phyloP scores from a whole-genome alignment of 345 rosid genomes.

The Camelina hispida region DNA sequence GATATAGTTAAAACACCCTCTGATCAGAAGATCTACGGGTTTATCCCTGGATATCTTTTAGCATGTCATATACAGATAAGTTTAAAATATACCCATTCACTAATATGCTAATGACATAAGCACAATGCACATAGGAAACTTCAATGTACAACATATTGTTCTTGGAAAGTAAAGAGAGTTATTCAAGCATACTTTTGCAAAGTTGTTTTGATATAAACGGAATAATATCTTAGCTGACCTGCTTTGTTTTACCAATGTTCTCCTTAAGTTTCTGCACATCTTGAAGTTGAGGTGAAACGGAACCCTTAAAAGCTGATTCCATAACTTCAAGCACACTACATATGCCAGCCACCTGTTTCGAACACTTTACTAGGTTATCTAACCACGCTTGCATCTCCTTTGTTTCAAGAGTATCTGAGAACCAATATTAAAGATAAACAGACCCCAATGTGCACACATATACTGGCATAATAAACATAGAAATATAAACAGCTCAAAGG shows the following conservation, averaged over 20 bases:
- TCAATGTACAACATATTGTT: neutral
- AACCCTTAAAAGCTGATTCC: constrained; percentile 80
- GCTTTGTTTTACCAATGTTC: constrained; percentile 78
- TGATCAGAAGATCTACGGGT: constrained; percentile 9
- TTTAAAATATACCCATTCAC: constrained; percentile 3
- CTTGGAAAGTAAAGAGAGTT: constrained; percentile 5
- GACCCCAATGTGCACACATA: constrained; percentile 25
- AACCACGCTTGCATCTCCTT: constrained; percentile 65
- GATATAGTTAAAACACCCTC: constrained; percentile 12
- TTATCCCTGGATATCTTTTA: neutral
- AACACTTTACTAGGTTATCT: constrained; percentile 64
- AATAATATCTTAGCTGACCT: constrained; percentile 56
- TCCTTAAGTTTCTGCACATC: constrained; percentile 86
- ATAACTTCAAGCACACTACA: constrained; percentile 82
- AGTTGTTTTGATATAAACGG: neutral
- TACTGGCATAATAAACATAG: constrained; percentile 18
- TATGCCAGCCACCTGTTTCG: constrained; percentile 62
- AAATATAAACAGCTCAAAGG: constrained; percentile 50
- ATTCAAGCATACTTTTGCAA: constrained; percentile 8
- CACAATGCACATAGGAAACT: too few relatives aligned
- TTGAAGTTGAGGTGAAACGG: constrained; percentile 70
- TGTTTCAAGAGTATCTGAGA: constrained; percentile 64
- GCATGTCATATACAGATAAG: neutral
- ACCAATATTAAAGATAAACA: constrained; percentile 52
- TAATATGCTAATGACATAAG: constrained; percentile 13